These are phyloP conservation scores for Alternaria longipes DNA, from an alignment of 2,329 filamentous ascomycete species.

Conservation along the genomic window DNA sequence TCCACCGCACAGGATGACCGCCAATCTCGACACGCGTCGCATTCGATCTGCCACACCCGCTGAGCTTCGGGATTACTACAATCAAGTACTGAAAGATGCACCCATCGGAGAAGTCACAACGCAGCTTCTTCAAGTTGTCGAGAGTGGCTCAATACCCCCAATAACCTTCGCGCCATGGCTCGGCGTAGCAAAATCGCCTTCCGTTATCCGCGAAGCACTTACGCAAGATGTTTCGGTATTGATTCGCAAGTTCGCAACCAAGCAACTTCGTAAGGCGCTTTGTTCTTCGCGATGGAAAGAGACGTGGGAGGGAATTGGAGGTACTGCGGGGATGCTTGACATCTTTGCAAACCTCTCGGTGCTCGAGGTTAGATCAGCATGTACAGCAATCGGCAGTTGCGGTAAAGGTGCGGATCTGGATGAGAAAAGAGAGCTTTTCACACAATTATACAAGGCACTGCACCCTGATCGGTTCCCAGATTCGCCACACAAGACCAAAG, in stretches of 20 bases:
- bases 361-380: conserved; percentile 31
- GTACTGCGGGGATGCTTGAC: conserved; percentile 34
- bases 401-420: conserved; percentile 20
- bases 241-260: conserved; percentile 32
- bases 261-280: conserved; percentile 29
- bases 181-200: conserved; percentile 29
- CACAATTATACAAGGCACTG: conserved; percentile 34
- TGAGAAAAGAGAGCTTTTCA: conserved; percentile 30
- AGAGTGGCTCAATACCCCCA: conserved; percentile 30
- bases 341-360: conserved; percentile 39
- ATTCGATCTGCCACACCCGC: conserved; percentile 12
- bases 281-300: conserved; percentile 31
- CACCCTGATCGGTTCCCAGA: conserved; percentile 30
- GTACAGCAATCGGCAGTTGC: conserved; percentile 26
- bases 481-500: conserved; percentile 15
- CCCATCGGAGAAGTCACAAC: conserved; percentile 12
- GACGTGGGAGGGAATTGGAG: conserved; percentile 42
- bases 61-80: conserved; percentile 20
- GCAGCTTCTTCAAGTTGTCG: conserved; percentile 21
- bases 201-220: conserved; percentile 26
- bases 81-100: not conserved
- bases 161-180: conserved; percentile 38
- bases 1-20: conserved; percentile 5
- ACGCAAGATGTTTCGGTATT: conserved; percentile 34
- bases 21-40: conserved; percentile 10